phyloP scores from a whole-genome alignment of 2,329 filamentous ascomycete genomes.

The Aspergillus viridinutans region DNA sequence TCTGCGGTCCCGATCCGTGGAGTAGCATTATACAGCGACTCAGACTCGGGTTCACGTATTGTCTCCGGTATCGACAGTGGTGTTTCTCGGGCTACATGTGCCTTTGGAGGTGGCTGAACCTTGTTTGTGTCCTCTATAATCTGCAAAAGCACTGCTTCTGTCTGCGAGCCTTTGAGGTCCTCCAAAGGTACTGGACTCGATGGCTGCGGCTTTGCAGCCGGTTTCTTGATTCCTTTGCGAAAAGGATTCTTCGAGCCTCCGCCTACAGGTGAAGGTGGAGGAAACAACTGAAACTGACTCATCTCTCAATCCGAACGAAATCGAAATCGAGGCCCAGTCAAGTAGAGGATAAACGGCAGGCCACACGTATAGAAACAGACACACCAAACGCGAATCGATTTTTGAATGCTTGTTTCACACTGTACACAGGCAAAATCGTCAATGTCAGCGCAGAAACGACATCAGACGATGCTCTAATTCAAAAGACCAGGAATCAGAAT shows the following conservation, averaged over 20 bases:
- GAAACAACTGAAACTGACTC: conserved; percentile 41
- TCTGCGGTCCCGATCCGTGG: conserved; percentile 6
- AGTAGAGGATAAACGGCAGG: no score
- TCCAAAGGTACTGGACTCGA: conserved; percentile 26
- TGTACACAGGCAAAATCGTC: not conserved
- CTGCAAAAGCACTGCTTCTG: conserved; percentile 36
- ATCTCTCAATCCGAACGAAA: conserved; percentile 14
- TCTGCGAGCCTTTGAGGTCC: conserved; percentile 24
- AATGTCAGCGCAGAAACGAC: not conserved
- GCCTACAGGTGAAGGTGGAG: conserved; percentile 29
- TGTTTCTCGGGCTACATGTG: conserved; percentile 15
- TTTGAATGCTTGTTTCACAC: not conserved
- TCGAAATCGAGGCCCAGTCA: not conserved
- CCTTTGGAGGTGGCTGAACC: conserved; percentile 23
- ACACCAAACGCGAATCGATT: not conserved
- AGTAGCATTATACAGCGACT: conserved; percentile 14
- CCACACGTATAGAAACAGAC: not conserved
- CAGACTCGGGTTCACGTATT: conserved; percentile 10
- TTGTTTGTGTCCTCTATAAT: conserved; percentile 35
- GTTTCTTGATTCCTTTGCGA: conserved; percentile 24
- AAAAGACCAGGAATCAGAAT: not conserved
- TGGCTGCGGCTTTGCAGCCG: conserved; percentile 17
- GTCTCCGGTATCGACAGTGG: conserved; percentile 12
- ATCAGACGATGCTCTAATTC: not conserved
- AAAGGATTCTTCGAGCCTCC: conserved; percentile 33